These are phyloP conservation scores for Yamadazyma atlantica DNA, from an alignment of 1,139 yeast species.

Conservation along the genomic window DNA sequence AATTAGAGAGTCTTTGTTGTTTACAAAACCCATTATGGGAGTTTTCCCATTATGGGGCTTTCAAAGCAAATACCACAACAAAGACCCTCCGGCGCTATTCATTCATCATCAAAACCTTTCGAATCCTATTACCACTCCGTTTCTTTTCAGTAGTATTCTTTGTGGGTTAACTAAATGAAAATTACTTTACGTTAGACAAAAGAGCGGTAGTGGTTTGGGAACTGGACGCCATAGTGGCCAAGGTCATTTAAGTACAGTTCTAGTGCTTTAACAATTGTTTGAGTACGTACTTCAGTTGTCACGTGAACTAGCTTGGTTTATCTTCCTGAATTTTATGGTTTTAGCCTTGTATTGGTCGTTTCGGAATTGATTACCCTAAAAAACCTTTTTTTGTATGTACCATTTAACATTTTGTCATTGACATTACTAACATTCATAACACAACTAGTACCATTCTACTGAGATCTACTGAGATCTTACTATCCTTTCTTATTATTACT, in stretches of 20 bases:
- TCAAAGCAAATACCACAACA: not conserved
- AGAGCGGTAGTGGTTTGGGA: slow-evolving; percentile 4
- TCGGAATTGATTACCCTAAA: not conserved
- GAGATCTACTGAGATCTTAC: no score
- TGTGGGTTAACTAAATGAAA: slow-evolving; percentile 1
- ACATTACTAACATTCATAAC: no score
- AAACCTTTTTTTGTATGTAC: not conserved
- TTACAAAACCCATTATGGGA: not conserved
- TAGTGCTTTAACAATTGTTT: not conserved
- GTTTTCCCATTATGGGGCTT: not conserved
- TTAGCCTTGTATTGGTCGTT: no score
- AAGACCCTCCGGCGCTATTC: not conserved
- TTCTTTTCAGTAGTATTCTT: slow-evolving; percentile 1
- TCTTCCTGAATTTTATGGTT: no score
- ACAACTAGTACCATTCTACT: no score
- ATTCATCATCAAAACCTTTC: not conserved
- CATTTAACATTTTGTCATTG: no score
- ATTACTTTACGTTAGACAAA: slow-evolving; percentile 10
- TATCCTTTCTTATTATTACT: no score
- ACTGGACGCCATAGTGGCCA: not conserved
- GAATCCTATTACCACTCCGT: not conserved
- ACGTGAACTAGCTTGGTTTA: not conserved
- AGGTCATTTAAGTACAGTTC: not conserved
- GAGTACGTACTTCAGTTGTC: not conserved
- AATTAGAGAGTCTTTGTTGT: not conserved